Evolutionary conservation across 345 rosid species (phyloP), one percentile per base, ranked within the genome.

Genomic region (Eucalyptus erythrocorys): DNA sequence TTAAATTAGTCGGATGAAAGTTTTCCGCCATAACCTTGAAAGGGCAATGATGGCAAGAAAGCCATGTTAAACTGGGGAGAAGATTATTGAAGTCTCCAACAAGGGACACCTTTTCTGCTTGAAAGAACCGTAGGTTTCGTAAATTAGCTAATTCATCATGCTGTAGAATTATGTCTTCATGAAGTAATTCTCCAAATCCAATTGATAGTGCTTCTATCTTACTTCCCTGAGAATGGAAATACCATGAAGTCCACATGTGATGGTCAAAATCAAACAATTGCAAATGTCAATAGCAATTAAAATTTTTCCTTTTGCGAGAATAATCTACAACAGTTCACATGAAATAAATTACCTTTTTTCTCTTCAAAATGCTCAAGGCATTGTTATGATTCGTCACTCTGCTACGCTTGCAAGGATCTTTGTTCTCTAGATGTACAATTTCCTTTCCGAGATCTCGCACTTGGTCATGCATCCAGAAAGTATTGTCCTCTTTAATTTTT

Each of bases 311-410:
- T 48, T 12, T 48, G 50, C 16, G 5, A 48, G 50, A 48, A 48
- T 55, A 55, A 12, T 22, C 27, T 8, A 24, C 12, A 22, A 55
- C 4, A 1, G 9, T 55, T 55, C 61, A 22, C 12, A 22, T 2
- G 61, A 55, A 55, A 55, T 55, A 22, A 55, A 22, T 8, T 55
- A 55, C 61, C 61, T 55, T 27, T 22, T 55, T 55, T 2, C 2
- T 11, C 27, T 55, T 55, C 2, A 55, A 11, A 22, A 55, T 55
- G 5, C 11, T 8, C 0, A 3, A 1, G 11, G 27, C 27, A 1
- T 55, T 27, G 27, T 55, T 3, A 9, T 22, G 61, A 22, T 55
- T 55, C 61, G 27, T 22, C 5, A 55, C 27, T 55, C 61, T 22
- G 27, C 61, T n/a, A n/a, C n/a, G n/a, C n/a, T n/a, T n/a, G n/a